Evolutionary conservation across 441 rosid species (phyloP), one percentile per base, ranked within the genome.

Genomic region (Aquilaria agallochum): DNA sequence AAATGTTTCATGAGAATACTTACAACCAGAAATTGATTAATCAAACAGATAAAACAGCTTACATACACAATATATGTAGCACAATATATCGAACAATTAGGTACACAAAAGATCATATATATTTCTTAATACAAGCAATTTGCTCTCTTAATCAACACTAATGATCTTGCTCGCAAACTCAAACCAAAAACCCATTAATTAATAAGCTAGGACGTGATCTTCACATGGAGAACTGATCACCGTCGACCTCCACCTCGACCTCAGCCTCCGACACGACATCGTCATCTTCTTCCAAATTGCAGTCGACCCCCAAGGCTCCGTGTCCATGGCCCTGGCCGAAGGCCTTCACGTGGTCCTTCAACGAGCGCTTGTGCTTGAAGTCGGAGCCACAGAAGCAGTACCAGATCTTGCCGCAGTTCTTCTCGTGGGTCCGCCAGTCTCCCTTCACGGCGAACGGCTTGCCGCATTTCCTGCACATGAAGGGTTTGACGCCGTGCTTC

Each of bases 401-500:
- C 90, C 93, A 87, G 27, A 84, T 64, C 55, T 73, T 77, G 3
- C 94, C 94, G 31, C 94, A 87, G 32, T 87, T 84, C 81, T 87
- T 87, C 76, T 87, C 94, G 60, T 87, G 94, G 44, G 90, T 87
- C 67, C 94, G 76, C 94, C 94, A 87, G 36, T 87, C 94, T 9
- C 94, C 94, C 55, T 81, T 74, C 31, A 87, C 94, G 0, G 94
- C 94, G 53, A 87, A 87, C 9, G 90, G 67, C 67, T 82, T 87
- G 11, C 78, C 81, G 58, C 94, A 87, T 74, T 80, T 84, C 33
- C 88, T 69, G 62, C 93, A 87, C 65, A 58, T 68, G 72, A 84
- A 86, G 49, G 88, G 93, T 53, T 87, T 87, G 60, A 70, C 65
- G 2, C 94, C 90, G 55, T 87, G 94, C 65, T 87, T 87, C 44